Base-by-base conservation (phyloP, 73 alveolate species). In the Symbiodinium pilosum region DNA sequence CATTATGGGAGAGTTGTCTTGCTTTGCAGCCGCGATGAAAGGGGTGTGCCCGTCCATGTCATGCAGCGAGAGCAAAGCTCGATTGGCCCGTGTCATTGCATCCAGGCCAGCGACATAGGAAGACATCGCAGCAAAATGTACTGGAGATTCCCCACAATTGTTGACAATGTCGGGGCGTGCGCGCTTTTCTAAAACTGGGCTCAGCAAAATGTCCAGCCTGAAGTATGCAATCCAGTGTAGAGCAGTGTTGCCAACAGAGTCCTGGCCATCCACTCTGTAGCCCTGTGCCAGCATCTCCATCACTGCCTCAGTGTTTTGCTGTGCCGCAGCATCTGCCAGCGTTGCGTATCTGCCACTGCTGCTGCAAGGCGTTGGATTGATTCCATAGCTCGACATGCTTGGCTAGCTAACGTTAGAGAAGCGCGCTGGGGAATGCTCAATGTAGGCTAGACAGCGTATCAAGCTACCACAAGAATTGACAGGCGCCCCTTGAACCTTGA, bases 41-140 rank as follows among this genome's bases (percentile, higher is more conserved):
- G 96, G 75, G 44, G 96, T 91, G 87, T 68, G 69, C 56, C 96
- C 96, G 39, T 91, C 96, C 47, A 87, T 68, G 43, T 91, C 96
- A 51, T 87, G 88, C 75, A 56, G 26, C 73, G 89, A 73, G 64
- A 92, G 56, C 39, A 92, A 32, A 41, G 89, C 98, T 5, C 91
- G 77, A 34, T 92, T 43, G 40, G 81, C 87, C 39, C 86, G n/a
- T 30, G 95, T 88, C 95, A 88, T 88, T 47, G 95, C 86, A 38
- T 88, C 95, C 43, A 92, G 32, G 28, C 83, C 98, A 2, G 81
- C 18, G 77, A 73, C 98, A 42, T 92, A 71, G 91, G 98, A 69
- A 40, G 77, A 20, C 59, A 71, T 92, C 73, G 98, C 64, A 21
- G 98, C 98, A 88, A 88, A 92, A 32, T 92, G 98, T n/a, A n/a